These are phyloP conservation scores for Lolium perenne DNA, from an alignment of 176 grass and related monocot species.

Conservation along the genomic window DNA sequence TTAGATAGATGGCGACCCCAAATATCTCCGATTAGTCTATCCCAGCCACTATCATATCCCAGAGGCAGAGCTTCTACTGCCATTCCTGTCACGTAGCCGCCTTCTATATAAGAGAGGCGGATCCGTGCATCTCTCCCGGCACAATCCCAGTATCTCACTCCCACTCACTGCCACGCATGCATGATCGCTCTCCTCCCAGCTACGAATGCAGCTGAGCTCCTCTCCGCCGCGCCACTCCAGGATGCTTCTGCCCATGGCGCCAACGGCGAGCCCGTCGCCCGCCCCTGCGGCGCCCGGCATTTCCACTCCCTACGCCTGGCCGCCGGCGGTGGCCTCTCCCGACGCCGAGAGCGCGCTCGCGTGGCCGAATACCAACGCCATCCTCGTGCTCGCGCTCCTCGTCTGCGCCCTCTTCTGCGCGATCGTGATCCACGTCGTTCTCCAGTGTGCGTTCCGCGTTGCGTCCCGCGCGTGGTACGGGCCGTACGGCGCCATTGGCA, in stretches of 20 bases:
- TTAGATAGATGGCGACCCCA: not conserved
- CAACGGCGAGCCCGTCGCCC: not conserved
- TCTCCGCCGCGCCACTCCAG: not conserved
- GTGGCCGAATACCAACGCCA: constrained; percentile 26
- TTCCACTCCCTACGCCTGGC: too few relatives aligned
- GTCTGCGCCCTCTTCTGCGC: too few relatives aligned
- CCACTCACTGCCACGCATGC: too few relatives aligned
- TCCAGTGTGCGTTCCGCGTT: too few relatives aligned
- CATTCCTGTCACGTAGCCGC: not conserved
- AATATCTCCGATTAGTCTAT: constrained; percentile 8
- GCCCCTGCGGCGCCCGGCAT: not conserved
- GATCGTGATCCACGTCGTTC: too few relatives aligned
- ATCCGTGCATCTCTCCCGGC: not conserved
- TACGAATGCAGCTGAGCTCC: not conserved
- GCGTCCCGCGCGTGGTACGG: too few relatives aligned
- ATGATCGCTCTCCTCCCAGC: not conserved
- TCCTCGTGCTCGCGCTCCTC: constrained; percentile 52
- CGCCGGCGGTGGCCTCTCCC: not conserved
- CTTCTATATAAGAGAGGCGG: not conserved
- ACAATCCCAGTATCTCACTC: too few relatives aligned
- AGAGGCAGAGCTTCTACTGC: not conserved
- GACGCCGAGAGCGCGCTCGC: not conserved
- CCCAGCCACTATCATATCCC: not conserved
- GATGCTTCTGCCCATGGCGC: not conserved
- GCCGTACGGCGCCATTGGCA: too few relatives aligned